Conservation (phyloP, 768 basidiomycete species). For the Mycena pura region DNA sequence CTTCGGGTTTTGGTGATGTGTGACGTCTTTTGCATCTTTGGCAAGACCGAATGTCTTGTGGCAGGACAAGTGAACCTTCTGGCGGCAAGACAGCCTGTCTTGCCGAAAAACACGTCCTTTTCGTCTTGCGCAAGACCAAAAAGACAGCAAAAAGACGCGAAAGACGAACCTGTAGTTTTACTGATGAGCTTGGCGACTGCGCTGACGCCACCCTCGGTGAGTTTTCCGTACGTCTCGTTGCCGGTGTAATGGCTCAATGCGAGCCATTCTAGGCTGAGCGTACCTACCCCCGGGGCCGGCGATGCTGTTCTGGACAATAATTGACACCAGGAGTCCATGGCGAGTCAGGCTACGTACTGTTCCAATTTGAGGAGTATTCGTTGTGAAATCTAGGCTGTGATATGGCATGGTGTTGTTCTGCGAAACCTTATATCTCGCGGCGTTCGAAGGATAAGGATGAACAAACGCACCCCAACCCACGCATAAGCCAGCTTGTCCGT, state of each 20-base stretch:
- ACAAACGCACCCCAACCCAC: slow-evolving; percentile 54
- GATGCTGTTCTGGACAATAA: slow-evolving; percentile 50
- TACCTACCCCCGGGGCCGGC: slow-evolving; percentile 67
- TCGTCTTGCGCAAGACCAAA: no score
- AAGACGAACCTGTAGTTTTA: no score
- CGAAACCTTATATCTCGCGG: neutral
- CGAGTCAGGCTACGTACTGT: neutral
- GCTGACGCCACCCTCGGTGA: slow-evolving; percentile 57
- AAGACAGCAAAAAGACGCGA: no score
- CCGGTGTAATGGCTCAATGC: slow-evolving; percentile 61
- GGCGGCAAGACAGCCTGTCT: no score
- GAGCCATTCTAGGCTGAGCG: slow-evolving; percentile 61
- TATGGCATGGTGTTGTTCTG: slow-evolving; percentile 52
- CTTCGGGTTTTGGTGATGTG: no score
- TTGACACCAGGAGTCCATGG: neutral
- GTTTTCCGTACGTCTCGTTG: slow-evolving; percentile 65
- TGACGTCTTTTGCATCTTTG: no score
- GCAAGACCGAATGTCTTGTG: no score
- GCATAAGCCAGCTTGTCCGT: slow-evolving; percentile 68
- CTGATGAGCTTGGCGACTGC: slow-evolving; percentile 58
- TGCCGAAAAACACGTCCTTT: no score
- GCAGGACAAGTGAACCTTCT: no score
- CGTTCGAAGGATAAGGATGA: neutral
- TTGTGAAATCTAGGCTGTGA: slow-evolving; percentile 47
- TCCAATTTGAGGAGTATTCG: slow-evolving; percentile 5